Evolutionary conservation across 495 filamentous ascomycete genomes (phyloP), one percentile per base, ranked within the genome.

Genomic region (Talaromyces liani): DNA sequence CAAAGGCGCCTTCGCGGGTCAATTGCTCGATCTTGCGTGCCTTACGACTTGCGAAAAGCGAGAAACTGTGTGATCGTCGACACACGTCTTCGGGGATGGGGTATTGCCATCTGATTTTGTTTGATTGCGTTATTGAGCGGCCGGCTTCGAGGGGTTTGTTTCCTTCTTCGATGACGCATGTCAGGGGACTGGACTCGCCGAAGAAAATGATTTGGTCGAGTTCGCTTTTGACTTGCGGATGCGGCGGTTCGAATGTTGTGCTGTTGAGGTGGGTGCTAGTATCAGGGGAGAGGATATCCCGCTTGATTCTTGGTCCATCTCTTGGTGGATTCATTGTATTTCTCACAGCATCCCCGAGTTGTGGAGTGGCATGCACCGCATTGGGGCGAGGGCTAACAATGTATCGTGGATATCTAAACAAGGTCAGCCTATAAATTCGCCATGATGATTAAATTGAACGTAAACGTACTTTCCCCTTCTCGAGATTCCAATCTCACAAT

Each of bases 401-500:
- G 18, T 62, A 62, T 9, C 71, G 69, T 3, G 71, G 69, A 65
- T 73, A 73, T 63, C 71, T 73, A 22, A 45, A 9, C 34, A n/a
- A 54, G 8, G 59, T 49, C 45, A 49, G 45, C n/a, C 18, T 14
- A 49, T 49, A 14, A n/a, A 20, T 22, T 49, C 2, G n/a, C n/a
- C 45, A 49, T 7, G 7, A 31, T 31, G 29, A 4, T 31, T 31
- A 6, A 20, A 58, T 64, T 3, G 39, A 60, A 41, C 3, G 9
- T 20, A 22, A 29, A 45, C 70, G 68, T 72, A 80, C 78, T 77
- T 79, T 64, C 79, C 78, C 8, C 79, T 70, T 54, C 77, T 70
- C 7, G 79, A 82, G 2, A 75, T 64, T 27, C 77, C 74, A 45
- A 80, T 33, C 58, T 80, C 76, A 64, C 79, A 82, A 9, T 69